Evolutionary conservation across 129 eudicot genomes (phyloP).

Genomic region (Daucus carota): DNA sequence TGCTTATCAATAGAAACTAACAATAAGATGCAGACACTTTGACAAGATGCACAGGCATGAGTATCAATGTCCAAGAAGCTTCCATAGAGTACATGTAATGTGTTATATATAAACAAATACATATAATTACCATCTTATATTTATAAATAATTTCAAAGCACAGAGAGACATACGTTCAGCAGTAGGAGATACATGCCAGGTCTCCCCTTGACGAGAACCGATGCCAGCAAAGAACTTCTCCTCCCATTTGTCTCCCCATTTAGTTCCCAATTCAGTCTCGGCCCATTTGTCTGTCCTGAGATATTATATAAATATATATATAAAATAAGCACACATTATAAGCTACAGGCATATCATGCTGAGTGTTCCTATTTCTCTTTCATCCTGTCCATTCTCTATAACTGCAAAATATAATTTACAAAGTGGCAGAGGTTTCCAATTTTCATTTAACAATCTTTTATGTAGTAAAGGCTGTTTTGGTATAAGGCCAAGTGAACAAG

Average conservation of each 20-base stretch:
- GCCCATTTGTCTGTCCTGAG: constrained; percentile 98
- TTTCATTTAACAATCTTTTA: not conserved
- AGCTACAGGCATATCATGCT: not conserved
- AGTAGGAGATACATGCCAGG: constrained; percentile 82
- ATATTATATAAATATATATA: not conserved
- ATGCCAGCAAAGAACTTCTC: constrained; percentile 74
- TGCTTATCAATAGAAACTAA: not conserved
- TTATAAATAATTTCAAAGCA: not conserved
- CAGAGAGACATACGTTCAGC: constrained; percentile 54
- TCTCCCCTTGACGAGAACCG: constrained; percentile 96
- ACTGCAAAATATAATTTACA: not conserved
- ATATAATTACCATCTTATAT: not conserved
- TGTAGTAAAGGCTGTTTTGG: not conserved
- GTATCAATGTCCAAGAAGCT: not conserved
- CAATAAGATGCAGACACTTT: not conserved
- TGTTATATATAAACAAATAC: not conserved
- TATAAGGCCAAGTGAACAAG: not conserved
- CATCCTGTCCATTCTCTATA: not conserved
- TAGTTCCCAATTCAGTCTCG: constrained; percentile 77
- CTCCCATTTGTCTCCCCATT: constrained; percentile 98
- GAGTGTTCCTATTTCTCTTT: not conserved
- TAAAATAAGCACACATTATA: not conserved
- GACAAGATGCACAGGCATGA: not conserved
- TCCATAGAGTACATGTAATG: too few species aligned
- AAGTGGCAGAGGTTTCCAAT: not conserved